Percentiles rank a stretch among this genome's conserved stretches.
Conservation (phyloP, 495 filamentous ascomycete species). For the Aspergillus diversus region DNA sequence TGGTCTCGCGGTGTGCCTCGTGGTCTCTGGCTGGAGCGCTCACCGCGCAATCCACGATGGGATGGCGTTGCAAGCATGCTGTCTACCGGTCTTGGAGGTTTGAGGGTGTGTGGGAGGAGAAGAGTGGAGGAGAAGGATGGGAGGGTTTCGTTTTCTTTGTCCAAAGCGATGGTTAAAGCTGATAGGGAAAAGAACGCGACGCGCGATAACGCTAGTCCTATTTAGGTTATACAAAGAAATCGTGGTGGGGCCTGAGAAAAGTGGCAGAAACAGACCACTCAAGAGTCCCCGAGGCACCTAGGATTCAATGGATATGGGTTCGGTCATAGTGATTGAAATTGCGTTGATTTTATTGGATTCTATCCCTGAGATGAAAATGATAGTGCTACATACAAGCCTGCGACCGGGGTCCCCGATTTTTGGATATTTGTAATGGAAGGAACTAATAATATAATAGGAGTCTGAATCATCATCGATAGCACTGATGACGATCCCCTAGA, state of each 20-base stretch:
- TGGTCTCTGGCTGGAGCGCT: background rate
- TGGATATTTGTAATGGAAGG: background rate
- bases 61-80: background rate
- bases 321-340: no score
- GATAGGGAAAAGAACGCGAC: slow-evolving; percentile 31
- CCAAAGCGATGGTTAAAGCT: slow-evolving; percentile 4
- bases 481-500: slow-evolving; percentile 45
- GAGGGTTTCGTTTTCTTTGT: background rate
- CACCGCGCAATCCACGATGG: background rate
- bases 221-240: slow-evolving; percentile 31
- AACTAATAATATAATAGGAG: background rate
- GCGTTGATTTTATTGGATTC: no score
- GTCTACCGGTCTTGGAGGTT: background rate
- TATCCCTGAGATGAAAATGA: no score
- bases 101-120: background rate
- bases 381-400: no score
- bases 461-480: background rate
- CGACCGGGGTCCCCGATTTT: no score
- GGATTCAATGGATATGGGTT: no score
- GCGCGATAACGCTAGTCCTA: slow-evolving; percentile 37
- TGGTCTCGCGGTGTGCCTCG: slow-evolving; percentile 20
- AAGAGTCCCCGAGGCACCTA: background rate
- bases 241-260: slow-evolving; percentile 9
- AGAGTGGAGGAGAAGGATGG: background rate
- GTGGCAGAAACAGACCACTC: background rate